A percentile compares a stretch with the other conserved stretches of the same genome.
Evolutionary conservation across 768 basidiomycete genomes (phyloP).

Genomic region (Daedalea quercina): DNA sequence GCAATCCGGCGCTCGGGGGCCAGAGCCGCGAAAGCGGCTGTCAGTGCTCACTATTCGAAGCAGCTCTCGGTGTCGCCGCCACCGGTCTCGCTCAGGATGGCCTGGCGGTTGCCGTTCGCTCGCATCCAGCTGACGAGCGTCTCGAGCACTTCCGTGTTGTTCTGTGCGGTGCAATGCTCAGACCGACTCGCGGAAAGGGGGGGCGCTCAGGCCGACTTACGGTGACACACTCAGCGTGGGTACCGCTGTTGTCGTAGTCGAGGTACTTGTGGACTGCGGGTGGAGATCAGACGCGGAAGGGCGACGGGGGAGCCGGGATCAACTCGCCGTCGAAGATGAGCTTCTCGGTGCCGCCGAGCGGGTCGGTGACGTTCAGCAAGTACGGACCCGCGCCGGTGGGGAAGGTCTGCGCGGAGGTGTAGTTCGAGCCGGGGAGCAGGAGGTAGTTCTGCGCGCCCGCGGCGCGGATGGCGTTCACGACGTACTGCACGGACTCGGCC

Average conservation of each 20-base stretch:
- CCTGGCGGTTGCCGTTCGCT: constrained; percentile 36
- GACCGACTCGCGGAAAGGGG: constrained; percentile 12
- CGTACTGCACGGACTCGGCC: constrained; percentile 31
- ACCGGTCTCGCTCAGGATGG: constrained; percentile 37
- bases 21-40: neutral
- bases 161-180: constrained; percentile 18
- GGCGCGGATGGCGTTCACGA: constrained; percentile 35
- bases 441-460: constrained; percentile 38
- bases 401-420: constrained; percentile 31
- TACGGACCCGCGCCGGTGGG: constrained; percentile 32
- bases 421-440: constrained; percentile 38
- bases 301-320: neutral
- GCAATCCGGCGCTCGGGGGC: neutral
- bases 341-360: constrained; percentile 29
- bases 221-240: constrained; percentile 35
- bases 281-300: neutral
- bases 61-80: constrained; percentile 35
- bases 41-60: constrained; percentile 26
- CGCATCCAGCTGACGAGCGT: constrained; percentile 37
- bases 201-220: constrained; percentile 13
- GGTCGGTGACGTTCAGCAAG: constrained; percentile 36
- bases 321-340: constrained; percentile 35
- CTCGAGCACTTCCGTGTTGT: constrained; percentile 38
- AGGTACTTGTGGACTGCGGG: constrained; percentile 36
- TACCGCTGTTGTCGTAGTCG: constrained; percentile 39